These are phyloP conservation scores for Eremothecium gossypii DNA, from an alignment of 1,139 yeast species.

Conservation along the genomic window DNA sequence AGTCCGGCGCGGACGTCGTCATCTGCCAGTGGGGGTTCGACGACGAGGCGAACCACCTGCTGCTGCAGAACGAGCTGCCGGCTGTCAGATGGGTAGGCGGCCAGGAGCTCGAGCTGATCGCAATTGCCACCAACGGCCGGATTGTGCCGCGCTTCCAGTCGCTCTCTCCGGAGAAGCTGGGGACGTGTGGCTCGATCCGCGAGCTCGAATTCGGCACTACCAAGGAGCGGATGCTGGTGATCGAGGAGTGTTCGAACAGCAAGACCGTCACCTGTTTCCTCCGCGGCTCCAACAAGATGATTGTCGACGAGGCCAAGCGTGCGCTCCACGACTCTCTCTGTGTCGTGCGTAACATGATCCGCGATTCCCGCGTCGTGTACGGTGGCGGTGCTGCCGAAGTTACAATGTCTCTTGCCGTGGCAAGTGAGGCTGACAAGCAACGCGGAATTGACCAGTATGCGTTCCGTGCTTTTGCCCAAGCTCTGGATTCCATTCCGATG, in stretches of 20 bases:
- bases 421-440: conserved; percentile 86
- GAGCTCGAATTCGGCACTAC: conserved; percentile 96
- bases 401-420: conserved; percentile 83
- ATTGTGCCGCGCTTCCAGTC: conserved; percentile 97
- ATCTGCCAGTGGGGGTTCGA: conserved; percentile 99
- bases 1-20: conserved; percentile 89
- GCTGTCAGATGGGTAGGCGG: conserved; percentile 99
- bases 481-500: conserved; percentile 88
- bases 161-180: conserved; percentile 70
- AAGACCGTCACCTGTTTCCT: conserved; percentile 90
- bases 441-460: conserved; percentile 97
- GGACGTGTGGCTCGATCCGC: conserved; percentile 74
- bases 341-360: conserved; percentile 90
- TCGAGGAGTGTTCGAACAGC: conserved; percentile 82
- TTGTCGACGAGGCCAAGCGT: conserved; percentile 91
- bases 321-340: conserved; percentile 95
- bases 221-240: conserved; percentile 88
- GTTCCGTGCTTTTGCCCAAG: conserved; percentile 87
- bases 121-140: conserved; percentile 95
- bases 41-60: conserved; percentile 94
- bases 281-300: conserved; percentile 96
- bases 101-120: conserved; percentile 88
- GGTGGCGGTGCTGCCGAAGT: conserved; percentile 99
- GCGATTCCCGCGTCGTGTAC: conserved; percentile 87
- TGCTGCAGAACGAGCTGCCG: conserved; percentile 78